Percentiles rank a stretch among this genome's conserved stretches.
Evolutionary conservation across 2,329 filamentous ascomycete species (phyloP).

Genomic region (Penicillium sp.): DNA sequence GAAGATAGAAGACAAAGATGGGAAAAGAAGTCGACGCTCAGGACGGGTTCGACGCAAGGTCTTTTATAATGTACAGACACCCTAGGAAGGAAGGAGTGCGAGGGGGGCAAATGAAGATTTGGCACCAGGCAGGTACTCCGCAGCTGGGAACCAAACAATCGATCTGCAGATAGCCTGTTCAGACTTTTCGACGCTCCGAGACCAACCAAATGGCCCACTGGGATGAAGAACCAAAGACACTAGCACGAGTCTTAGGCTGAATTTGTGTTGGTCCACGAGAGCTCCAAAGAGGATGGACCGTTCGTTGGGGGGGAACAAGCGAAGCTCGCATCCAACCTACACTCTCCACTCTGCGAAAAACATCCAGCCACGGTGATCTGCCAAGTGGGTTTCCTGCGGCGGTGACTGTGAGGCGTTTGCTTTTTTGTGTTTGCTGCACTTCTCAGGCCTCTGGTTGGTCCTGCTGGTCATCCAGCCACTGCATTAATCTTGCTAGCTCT

Average conservation of each 20-base stretch:
- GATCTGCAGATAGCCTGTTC: conserved; percentile 14
- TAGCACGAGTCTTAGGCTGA: conserved; percentile 10
- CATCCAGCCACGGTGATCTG: conserved; percentile 19
- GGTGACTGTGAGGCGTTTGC: conserved; percentile 12
- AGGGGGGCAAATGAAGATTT: conserved; percentile 1
- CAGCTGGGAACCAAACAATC: conserved; percentile 22
- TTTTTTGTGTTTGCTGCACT: conserved; percentile 2
- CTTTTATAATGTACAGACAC: conserved; percentile 24
- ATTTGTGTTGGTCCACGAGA: conserved; percentile 5
- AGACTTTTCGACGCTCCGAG: neutral
- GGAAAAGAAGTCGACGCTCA: neutral
- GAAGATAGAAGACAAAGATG: conserved; percentile 1
- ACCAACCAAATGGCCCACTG: conserved; percentile 1
- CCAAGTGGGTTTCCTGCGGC: conserved; percentile 15
- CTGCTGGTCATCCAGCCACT: neutral
- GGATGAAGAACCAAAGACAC: neutral
- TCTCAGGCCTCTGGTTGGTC: neutral
- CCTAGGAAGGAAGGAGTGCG: neutral
- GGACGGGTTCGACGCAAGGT: conserved; percentile 7
- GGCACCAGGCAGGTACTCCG: neutral
- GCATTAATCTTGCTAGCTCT: neutral
- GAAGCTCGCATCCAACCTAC: neutral
- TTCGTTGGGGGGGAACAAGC: neutral
- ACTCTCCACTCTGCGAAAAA: neutral
- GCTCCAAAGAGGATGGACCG: neutral